Conservation (phyloP, 371 early-diverging fungal genomes). For the Polyrhizophydium stewartii region DNA sequence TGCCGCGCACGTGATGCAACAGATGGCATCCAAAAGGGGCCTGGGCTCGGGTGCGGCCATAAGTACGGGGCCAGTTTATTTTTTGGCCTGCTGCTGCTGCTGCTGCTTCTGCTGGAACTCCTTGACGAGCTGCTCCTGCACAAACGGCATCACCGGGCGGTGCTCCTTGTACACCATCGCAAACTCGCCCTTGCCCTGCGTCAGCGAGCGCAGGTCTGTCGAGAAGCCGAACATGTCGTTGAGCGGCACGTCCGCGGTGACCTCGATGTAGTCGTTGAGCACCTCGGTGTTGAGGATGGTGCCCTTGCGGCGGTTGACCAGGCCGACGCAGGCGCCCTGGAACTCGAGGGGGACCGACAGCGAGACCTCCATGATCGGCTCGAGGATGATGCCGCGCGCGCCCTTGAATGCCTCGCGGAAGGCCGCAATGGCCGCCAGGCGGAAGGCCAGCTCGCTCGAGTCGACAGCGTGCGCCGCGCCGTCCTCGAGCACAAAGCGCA, state of each 20-base stretch:
- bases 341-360: slow-evolving; percentile 89
- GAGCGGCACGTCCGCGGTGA: slow-evolving; percentile 76
- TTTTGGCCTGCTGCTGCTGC: too few species aligned
- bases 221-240: slow-evolving; percentile 98
- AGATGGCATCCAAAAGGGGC: too few species aligned
- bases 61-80: too few species aligned
- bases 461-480: slow-evolving; percentile 94
- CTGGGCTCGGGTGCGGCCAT: too few species aligned
- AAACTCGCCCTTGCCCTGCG: slow-evolving; percentile 97
- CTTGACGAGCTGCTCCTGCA: slow-evolving; percentile 82
- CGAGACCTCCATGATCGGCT: slow-evolving; percentile 96
- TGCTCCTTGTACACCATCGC: slow-evolving; percentile 96
- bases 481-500: slow-evolving; percentile 90
- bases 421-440: slow-evolving; percentile 80
- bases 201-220: slow-evolving; percentile 88
- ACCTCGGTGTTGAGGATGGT: slow-evolving; percentile 90
- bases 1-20: too few species aligned
- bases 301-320: slow-evolving; percentile 95
- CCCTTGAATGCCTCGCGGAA: slow-evolving; percentile 85
- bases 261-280: slow-evolving; percentile 88
- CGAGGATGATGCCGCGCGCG: slow-evolving; percentile 80
- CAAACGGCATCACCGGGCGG: slow-evolving; percentile 69
- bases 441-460: slow-evolving; percentile 96
- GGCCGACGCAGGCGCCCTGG: slow-evolving; percentile 90
- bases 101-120: slow-evolving; percentile 57